phyloP scores from a whole-genome alignment of 148 eudicot species.

The Heliamphora exappendiculata region DNA sequence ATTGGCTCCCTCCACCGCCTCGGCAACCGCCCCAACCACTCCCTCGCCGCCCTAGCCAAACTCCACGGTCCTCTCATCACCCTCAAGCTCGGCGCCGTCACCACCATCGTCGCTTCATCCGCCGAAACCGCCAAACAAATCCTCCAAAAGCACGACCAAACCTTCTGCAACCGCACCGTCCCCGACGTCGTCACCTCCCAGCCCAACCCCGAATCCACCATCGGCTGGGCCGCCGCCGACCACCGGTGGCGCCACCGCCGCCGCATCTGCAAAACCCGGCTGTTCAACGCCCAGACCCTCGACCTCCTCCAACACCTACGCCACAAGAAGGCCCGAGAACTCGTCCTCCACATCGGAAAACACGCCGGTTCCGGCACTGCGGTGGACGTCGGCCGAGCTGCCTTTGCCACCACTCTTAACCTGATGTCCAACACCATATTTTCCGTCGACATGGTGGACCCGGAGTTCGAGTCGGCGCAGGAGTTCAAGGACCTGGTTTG shows the following conservation, averaged over 20 bases:
- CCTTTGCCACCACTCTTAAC: neutral
- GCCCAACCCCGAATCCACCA: constrained; percentile 6
- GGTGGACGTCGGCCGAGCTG: neutral
- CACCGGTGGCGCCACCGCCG: constrained; percentile 9
- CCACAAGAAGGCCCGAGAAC: constrained; percentile 1
- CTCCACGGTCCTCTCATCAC: constrained; percentile 9
- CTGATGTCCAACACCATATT: neutral
- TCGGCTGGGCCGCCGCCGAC: neutral
- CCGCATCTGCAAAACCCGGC: constrained; percentile 4
- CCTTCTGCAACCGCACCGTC: neutral
- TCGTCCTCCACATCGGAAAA: neutral
- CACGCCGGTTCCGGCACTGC: neutral
- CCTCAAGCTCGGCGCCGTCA: neutral
- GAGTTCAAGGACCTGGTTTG: constrained; percentile 10
- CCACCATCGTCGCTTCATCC: constrained; percentile 13
- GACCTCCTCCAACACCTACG: neutral
- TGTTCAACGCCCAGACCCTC: neutral
- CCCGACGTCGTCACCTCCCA: neutral
- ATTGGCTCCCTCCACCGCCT: constrained; percentile 8
- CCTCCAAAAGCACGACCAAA: constrained; percentile 8
- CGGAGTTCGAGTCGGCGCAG: neutral
- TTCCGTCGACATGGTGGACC: constrained; percentile 6
- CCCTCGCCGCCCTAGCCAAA: constrained; percentile 9
- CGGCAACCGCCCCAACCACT: constrained; percentile 6
- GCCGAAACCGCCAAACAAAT: constrained; percentile 6